Evolutionary conservation across 2,329 filamentous ascomycete species (phyloP).

Genomic region (Aspergillus costaricaensis): DNA sequence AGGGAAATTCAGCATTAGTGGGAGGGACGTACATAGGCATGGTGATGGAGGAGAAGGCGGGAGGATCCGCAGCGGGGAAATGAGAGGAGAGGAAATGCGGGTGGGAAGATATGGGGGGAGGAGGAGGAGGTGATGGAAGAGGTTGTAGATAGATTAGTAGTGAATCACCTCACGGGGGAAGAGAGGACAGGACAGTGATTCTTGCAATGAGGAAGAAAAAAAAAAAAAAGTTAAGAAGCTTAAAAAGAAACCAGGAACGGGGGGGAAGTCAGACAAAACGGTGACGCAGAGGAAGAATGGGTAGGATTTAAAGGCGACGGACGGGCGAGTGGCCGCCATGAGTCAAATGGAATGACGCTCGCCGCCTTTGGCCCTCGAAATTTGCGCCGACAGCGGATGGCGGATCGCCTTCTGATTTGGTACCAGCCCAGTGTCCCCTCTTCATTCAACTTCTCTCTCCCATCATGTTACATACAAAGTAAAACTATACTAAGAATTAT

Average conservation of each 20-base stretch:
- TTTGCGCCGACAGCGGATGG: conserved; percentile 22
- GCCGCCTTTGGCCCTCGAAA: background rate
- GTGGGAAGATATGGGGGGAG: background rate
- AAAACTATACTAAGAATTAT: too few relatives aligned
- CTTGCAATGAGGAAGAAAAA: background rate
- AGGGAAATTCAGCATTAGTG: background rate
- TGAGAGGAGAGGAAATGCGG: conserved; percentile 4
- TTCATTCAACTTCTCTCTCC: too few relatives aligned
- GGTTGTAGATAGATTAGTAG: background rate
- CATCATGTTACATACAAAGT: too few relatives aligned
- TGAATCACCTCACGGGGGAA: background rate
- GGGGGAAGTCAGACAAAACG: too few relatives aligned
- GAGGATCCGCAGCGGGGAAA: conserved; percentile 16
- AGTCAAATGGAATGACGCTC: conserved; percentile 14
- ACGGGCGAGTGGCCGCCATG: background rate
- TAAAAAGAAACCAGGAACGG: background rate
- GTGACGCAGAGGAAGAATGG: too few relatives aligned
- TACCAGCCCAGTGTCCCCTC: background rate
- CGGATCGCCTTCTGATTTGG: conserved; percentile 6
- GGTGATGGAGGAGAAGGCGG: conserved; percentile 20
- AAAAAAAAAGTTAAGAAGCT: conserved; percentile 6
- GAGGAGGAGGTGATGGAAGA: background rate
- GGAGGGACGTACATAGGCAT: conserved; percentile 42
- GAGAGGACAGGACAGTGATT: background rate
- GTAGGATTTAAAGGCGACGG: background rate